phyloP scores from a whole-genome alignment of 129 eudicot species.

The Artemisia annua region DNA sequence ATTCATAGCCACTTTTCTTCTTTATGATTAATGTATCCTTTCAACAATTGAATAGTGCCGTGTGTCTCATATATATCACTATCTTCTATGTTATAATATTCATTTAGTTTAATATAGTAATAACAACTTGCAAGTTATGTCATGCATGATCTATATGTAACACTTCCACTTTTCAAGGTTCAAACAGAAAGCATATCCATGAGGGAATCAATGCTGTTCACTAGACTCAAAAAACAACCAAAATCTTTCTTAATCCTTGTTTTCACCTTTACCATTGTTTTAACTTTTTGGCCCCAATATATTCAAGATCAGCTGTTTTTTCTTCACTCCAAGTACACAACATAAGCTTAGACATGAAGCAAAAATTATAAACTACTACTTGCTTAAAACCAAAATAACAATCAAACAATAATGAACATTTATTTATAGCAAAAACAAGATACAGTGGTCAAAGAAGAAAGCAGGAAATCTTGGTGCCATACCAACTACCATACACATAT shows the following conservation, averaged over 20 bases:
- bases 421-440: background rate
- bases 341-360: too few relatives aligned
- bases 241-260: slow-evolving; percentile 34
- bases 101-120: background rate
- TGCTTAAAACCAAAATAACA: background rate
- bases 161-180: background rate
- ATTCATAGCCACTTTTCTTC: slow-evolving; percentile 3
- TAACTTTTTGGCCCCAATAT: background rate
- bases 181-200: slow-evolving; percentile 11
- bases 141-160: slow-evolving; percentile 18
- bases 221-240: slow-evolving; percentile 36
- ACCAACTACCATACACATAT: slow-evolving; percentile 40
- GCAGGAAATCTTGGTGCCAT: slow-evolving; percentile 23
- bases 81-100: background rate
- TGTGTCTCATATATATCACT: background rate
- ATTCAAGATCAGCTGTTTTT: too few relatives aligned
- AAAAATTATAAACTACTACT: too few relatives aligned
- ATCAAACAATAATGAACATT: background rate
- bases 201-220: slow-evolving; percentile 27
- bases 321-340: too few relatives aligned
- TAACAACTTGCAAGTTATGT: slow-evolving; percentile 25
- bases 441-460: background rate
- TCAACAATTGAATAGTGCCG: slow-evolving; percentile 27
- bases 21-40: slow-evolving; percentile 27
- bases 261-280: slow-evolving; percentile 12